Evolutionary conservation across 1,284 basidiomycete genomes (phyloP), one percentile per base, ranked within the genome.

Genomic region (Puccinia horiana): DNA sequence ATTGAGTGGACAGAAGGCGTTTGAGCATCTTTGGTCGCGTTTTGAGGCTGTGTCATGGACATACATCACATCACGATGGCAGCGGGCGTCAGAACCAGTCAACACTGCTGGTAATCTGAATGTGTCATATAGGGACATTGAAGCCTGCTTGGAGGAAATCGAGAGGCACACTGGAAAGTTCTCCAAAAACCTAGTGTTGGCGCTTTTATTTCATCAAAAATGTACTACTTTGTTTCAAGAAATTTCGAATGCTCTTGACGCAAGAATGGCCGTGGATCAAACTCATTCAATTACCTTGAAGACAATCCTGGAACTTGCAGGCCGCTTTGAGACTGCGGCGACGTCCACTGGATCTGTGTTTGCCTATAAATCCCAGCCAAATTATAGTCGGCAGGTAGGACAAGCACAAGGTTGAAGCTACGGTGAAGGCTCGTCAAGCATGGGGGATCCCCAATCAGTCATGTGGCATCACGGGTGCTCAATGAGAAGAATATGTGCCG

Each of bases 171-270:
- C n/a, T 2, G 63, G 63, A 2, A 23, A 4, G 2, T 20, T 67
- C 5, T 14, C 4, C 37, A 67, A 40, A 9, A 35, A 67, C 63
- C 32, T 40, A 2, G 37, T 37, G 18, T 18, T 44, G 40, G 63
- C 63, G 37, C 8, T 67, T 11, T 2, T 67, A 40, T 14, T 67
- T 20, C 63, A 40, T 26, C 63, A 40, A 26, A 3, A 29, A 20
- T 67, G 9, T n/a, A 29, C n/a, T 5, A 5, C 35, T 37, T 26
- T 29, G 3, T 63, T 63, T n/a, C 67, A 70, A 14, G 5, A 20
- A 40, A 70, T 70, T 16, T 11, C 67, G 11, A 70, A 70, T n/a
- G 67, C 70, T 5, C 44, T 73, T 9, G 42, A 49, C 26, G 70
- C 70, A n/a, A 5, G 37, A 42, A 5, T 32, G 5, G 65, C 65